Conservation (phyloP, 805 yeast genomes). For the Pichia occidentalis region DNA sequence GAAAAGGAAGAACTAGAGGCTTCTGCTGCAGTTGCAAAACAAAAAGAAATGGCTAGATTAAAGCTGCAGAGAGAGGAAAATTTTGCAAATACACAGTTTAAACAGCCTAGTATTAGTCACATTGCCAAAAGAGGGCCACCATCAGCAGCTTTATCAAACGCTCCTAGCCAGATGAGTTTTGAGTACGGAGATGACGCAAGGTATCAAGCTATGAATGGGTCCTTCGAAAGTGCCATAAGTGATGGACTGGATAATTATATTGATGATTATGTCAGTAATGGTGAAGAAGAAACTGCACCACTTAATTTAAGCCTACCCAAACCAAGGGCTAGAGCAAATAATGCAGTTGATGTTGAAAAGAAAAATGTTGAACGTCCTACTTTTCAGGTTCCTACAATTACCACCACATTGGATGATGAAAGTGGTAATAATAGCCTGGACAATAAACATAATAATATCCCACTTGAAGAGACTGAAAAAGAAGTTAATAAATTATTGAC, state of each 20-base stretch:
- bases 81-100: neutral
- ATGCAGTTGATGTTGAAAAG: no score
- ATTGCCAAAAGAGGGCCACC: constrained; percentile 7
- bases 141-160: constrained; percentile 5
- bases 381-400: neutral
- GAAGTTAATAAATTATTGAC: constrained; percentile 3
- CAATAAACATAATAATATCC: constrained; percentile 23
- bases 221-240: constrained; percentile 5
- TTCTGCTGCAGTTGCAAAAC: constrained; percentile 1
- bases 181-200: constrained; percentile 10
- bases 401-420: constrained; percentile 4
- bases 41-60: constrained; percentile 1
- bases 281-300: constrained; percentile 11
- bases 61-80: neutral
- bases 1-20: constrained; percentile 6
- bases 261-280: constrained; percentile 7
- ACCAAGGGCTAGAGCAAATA: constrained; percentile 4
- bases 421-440: constrained; percentile 6
- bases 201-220: constrained; percentile 1
- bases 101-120: neutral
- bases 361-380: no score
- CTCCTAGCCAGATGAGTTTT: constrained; percentile 12
- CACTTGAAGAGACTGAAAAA: constrained; percentile 16
- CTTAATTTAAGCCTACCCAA: constrained; percentile 6
- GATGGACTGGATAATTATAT: constrained; percentile 4